phyloP scores from a whole-genome alignment of 106 monocot species.

The Apostasia shenzhenica region DNA sequence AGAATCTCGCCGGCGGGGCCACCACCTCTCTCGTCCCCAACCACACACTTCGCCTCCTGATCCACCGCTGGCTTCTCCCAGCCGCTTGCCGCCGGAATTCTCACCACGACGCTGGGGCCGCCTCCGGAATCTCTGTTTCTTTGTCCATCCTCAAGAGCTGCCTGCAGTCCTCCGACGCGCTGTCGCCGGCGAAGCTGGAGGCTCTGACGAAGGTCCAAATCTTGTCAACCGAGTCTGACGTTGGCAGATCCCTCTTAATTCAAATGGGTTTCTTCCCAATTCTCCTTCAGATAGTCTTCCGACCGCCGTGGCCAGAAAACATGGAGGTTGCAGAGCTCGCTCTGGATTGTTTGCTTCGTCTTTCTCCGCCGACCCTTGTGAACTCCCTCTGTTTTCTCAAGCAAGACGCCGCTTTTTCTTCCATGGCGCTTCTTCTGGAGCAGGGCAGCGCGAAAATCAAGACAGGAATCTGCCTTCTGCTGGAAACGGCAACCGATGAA shows the following conservation, averaged over 20 bases:
- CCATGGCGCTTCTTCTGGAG: slow-evolving; percentile 33
- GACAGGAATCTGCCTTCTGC: slow-evolving; percentile 4
- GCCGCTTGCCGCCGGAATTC: neutral
- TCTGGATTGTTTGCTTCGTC: slow-evolving; percentile 41
- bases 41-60: slow-evolving; percentile 79
- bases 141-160: slow-evolving; percentile 33
- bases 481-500: slow-evolving; percentile 15
- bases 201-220: slow-evolving; percentile 37
- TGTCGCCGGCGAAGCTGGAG: slow-evolving; percentile 7
- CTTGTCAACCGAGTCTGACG: slow-evolving; percentile 65
- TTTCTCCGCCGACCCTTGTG: slow-evolving; percentile 23
- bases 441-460: slow-evolving; percentile 37
- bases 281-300: slow-evolving; percentile 49
- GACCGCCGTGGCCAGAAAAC: neutral
- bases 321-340: slow-evolving; percentile 29
- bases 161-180: slow-evolving; percentile 23
- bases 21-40: neutral
- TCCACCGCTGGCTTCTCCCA: slow-evolving; percentile 67
- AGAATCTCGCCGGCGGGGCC: slow-evolving; percentile 42
- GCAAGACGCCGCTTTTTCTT: slow-evolving; percentile 16
- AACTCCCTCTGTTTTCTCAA: slow-evolving; percentile 41
- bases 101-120: neutral
- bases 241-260: slow-evolving; percentile 41
- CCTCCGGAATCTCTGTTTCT: slow-evolving; percentile 15
- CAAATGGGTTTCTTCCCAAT: slow-evolving; percentile 57